Conservation (phyloP, 768 basidiomycete species). For the Dictyophora rubrovolvata region DNA sequence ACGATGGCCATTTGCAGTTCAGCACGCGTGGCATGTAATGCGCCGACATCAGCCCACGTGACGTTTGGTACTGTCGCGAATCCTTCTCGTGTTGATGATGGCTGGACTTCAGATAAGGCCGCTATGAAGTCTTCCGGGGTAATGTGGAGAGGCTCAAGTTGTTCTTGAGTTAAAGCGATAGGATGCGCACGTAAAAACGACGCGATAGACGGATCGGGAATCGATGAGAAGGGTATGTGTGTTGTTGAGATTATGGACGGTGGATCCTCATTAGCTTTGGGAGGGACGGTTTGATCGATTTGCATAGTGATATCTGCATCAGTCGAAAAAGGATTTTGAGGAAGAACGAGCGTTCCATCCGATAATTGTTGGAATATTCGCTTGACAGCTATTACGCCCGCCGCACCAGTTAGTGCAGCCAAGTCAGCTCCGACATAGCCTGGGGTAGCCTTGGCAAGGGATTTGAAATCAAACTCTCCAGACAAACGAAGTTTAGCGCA, state of each 20-base stretch:
- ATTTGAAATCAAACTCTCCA: conserved; percentile 79
- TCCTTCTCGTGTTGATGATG: conserved; percentile 94
- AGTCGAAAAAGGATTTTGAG: conserved; percentile 26
- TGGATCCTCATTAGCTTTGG: conserved; percentile 18
- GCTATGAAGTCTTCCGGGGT: conserved; percentile 67
- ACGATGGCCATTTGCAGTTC: conserved; percentile 98
- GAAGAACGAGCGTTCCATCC: conserved; percentile 50
- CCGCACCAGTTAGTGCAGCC: conserved; percentile 81
- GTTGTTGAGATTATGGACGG: conserved; percentile 14
- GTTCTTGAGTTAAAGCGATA: conserved; percentile 59
- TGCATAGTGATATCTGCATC: conserved; percentile 32
- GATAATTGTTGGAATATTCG: conserved; percentile 79
- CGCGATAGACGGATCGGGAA: conserved; percentile 61
- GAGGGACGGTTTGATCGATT: conserved; percentile 31
- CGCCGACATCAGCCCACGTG: conserved; percentile 91
- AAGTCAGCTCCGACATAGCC: conserved; percentile 97
- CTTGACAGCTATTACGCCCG: conserved; percentile 93
- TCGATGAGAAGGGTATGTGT: conserved; percentile 25
- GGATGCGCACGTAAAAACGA: conserved; percentile 87
- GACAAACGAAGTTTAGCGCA: conserved; percentile 76
- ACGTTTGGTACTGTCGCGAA: conserved; percentile 96
- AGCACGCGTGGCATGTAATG: conserved; percentile 74
- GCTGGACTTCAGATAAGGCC: conserved; percentile 86
- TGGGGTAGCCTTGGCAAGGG: conserved; percentile 86
- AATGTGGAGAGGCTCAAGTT: conserved; percentile 76